phyloP scores from a whole-genome alignment of 495 filamentous ascomycete genomes.

The Letharia lupina region DNA sequence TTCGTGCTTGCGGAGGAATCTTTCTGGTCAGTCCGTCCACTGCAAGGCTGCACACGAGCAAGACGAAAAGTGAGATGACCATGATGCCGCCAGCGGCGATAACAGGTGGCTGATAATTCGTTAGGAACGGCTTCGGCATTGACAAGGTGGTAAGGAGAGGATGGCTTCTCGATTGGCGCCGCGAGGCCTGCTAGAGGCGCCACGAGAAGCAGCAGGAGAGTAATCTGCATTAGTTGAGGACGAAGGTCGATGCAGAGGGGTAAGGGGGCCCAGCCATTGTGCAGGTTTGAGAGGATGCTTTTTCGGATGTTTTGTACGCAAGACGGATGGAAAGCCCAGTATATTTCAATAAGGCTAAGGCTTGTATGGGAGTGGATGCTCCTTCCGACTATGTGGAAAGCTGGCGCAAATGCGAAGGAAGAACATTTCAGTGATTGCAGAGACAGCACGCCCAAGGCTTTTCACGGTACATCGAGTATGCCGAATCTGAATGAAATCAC shows the following conservation, averaged over 20 bases:
- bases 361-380: neutral
- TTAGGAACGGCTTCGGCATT: neutral
- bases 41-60: conserved; percentile 14
- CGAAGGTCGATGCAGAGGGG: neutral
- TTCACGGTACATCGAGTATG: neutral
- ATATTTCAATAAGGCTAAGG: neutral
- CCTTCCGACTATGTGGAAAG: neutral
- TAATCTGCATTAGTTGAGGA: conserved; percentile 8
- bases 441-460: neutral
- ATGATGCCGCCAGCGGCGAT: conserved; percentile 16
- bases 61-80: conserved; percentile 18
- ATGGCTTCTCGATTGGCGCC: conserved; percentile 12
- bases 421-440: neutral
- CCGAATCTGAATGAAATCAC: too few species aligned
- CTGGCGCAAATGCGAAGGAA: neutral
- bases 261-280: conserved; percentile 4
- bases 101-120: neutral
- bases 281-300: neutral
- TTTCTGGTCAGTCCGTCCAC: neutral
- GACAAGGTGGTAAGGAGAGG: conserved; percentile 6
- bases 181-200: conserved; percentile 16
- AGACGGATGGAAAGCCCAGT: neutral
- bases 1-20: conserved; percentile 3
- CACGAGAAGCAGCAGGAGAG: conserved; percentile 10
- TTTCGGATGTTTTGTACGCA: neutral